Evolutionary conservation across 2,329 filamentous ascomycete genomes (phyloP), one percentile per base, ranked within the genome.

Genomic region (Ophiostoma perfectum): DNA sequence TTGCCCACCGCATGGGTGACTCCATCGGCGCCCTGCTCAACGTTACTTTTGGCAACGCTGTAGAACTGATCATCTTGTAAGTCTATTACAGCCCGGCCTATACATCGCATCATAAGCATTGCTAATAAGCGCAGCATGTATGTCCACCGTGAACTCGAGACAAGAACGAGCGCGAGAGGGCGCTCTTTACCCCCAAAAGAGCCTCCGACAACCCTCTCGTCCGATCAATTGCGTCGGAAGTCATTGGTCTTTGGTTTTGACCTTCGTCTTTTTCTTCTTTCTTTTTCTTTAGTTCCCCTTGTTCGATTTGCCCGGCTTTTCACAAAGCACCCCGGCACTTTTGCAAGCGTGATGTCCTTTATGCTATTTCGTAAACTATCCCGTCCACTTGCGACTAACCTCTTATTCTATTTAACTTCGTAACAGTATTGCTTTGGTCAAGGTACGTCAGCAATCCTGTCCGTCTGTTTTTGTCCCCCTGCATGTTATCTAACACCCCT

Each of bases 11-110:
- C 73, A 83, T 93, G 78, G 90, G 90, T 73, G 92, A 93, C 76
- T 93, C 91, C 0, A 80, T 97, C 3, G 94, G 94, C 71, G 94
- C 93, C 68, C 81, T 98, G 60, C 83, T 97, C 69, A 97, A 97
- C 75, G 92, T 93, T 8, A 90, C 90, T 2, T 97, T 97, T 77
- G 94, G 93, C 81, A 88, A 83, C 73, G 83, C 90, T 36, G 90
- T 92, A 38, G 90, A 93, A 77, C 78, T 93, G 75, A 92, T 93
- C 75, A 91, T 93, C 72, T 92, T 91, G 27, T 27, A 27, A 27
- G 27, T 27, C 27, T 27, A 27, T 27, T 27, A 27, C 27, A 27
- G 27, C 27, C 27, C 27, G 27, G 27, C 27, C 27, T 27, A 27
- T 27, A 27, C 27, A 27, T 27, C 27, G 1, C 27, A 12, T 8